Evolutionary conservation across 169 alveolate genomes (phyloP), one percentile per base, ranked within the genome.

Genomic region (Babesia gibsoni): DNA sequence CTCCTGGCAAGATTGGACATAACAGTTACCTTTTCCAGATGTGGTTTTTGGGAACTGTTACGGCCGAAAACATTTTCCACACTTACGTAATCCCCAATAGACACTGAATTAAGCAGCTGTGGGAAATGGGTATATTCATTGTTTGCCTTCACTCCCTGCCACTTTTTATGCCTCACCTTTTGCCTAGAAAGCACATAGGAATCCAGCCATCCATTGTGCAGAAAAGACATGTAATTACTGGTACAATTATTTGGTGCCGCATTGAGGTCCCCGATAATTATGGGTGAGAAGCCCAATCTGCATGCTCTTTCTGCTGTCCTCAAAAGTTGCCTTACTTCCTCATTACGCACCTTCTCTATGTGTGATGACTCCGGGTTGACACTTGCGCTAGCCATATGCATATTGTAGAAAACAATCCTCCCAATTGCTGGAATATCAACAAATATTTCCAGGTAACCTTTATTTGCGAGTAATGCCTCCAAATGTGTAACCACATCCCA

Each of bases 381-480:
- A 29, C 94, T 91, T n/a, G 92, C 96, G 58, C 95, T 89, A 25
- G 96, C 96, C 92, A 92, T 68, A 56, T 92, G 96, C 69, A 92
- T 90, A 52, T 92, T 92, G 46, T 91, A 84, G 57, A 92, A 58
- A 42, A 95, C 89, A 29, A 91, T 81, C 53, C 69, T 66, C 49
- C 96, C 93, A 52, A 92, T 81, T 33, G 84, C 81, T 7, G 96
- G 95, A 23, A 92, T 73, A 39, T 91, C 93, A 36, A 91, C 85
- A 58, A 92, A 61, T 23, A 91, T 93, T 61, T 92, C 96, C 82
- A 92, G 32, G 73, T 91, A 90, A 30, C 96, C 96, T 68, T 92
- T 92, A 36, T 92, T 90, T 5, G 91, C 92, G 18, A 92, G 87
- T 61, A 91, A 64, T 22, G 91, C 84, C 69, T 92, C 96, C 67